These are phyloP conservation scores for Metschnikowia shivogae DNA, from an alignment of 805 yeast species.

Conservation along the genomic window DNA sequence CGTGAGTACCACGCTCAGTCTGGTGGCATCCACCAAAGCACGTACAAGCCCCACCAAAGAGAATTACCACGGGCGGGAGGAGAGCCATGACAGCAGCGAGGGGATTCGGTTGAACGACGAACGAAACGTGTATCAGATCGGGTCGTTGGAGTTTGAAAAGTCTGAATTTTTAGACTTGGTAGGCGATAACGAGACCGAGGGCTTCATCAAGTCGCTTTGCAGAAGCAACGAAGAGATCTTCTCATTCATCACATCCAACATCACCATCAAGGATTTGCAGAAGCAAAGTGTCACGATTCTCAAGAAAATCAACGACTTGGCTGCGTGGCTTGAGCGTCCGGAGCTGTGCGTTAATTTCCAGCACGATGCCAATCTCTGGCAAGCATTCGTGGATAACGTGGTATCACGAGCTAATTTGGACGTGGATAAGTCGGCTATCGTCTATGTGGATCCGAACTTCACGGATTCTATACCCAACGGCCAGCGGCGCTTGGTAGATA, in stretches of 20 bases:
- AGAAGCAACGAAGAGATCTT: constrained; percentile 26
- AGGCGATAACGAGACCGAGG: constrained; percentile 47
- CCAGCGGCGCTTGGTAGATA: constrained; percentile 29
- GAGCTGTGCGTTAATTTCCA: constrained; percentile 31
- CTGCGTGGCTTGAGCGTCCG: constrained; percentile 26
- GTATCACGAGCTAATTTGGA: constrained; percentile 31
- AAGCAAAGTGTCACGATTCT: constrained; percentile 34
- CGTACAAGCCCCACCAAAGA: constrained; percentile 6
- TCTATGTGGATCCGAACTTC: constrained; percentile 25
- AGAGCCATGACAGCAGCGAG: constrained; percentile 14
- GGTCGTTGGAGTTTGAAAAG: constrained; percentile 49
- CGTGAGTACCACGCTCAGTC: constrained; percentile 12
- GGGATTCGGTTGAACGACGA: constrained; percentile 24
- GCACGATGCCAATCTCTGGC: constrained; percentile 29
- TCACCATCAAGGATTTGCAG: constrained; percentile 41
- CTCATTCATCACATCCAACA: constrained; percentile 40
- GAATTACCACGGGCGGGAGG: constrained; percentile 4
- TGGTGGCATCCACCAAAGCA: constrained; percentile 4
- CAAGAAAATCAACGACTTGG: constrained; percentile 27
- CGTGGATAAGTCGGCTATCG: constrained; percentile 26
- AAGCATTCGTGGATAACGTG: constrained; percentile 29
- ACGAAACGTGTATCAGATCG: constrained; percentile 38
- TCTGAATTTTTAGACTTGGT: constrained; percentile 41
- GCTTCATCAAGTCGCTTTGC: constrained; percentile 46
- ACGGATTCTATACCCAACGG: constrained; percentile 19